phyloP scores from a whole-genome alignment of 2,329 filamentous ascomycete species.

The Cladophialophora bantiana region DNA sequence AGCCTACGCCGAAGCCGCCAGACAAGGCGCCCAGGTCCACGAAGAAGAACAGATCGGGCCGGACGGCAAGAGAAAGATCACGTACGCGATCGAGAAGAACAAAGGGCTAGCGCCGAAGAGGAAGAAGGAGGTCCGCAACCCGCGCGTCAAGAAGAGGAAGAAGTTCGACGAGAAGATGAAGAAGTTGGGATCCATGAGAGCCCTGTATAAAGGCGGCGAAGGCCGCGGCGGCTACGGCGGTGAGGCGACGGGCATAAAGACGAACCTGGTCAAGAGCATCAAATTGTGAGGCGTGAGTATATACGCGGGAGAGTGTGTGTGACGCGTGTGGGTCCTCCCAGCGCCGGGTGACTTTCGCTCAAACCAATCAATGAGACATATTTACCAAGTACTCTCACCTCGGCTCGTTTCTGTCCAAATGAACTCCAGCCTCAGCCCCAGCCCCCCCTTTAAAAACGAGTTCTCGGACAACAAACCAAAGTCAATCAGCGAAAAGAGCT shows the following conservation, averaged over 20 bases:
- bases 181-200: constrained; percentile 87
- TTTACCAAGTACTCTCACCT: too few species aligned
- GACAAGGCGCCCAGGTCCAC: constrained; percentile 66
- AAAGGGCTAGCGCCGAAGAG: constrained; percentile 89
- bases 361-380: too few species aligned
- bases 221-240: constrained; percentile 85
- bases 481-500: too few species aligned
- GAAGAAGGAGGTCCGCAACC: constrained; percentile 94
- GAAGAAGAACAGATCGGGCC: constrained; percentile 73
- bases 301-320: too few species aligned
- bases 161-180: constrained; percentile 97
- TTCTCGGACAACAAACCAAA: too few species aligned
- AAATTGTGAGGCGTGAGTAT: constrained; percentile 68
- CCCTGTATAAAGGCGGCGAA: constrained; percentile 84
- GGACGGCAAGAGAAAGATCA: constrained; percentile 91
- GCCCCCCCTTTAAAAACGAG: too few species aligned
- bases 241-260: constrained; percentile 95
- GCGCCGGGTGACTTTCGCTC: too few species aligned
- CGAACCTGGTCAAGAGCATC: constrained; percentile 87
- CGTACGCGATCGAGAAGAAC: constrained; percentile 95
- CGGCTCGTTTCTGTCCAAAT: too few species aligned
- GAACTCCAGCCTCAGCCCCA: too few species aligned
- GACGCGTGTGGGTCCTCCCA: too few species aligned
- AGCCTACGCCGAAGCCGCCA: constrained; percentile 62
- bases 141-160: constrained; percentile 96